A percentile compares a stretch with the other conserved stretches of the same genome.
phyloP scores from a whole-genome alignment of 495 filamentous ascomycete genomes.

The Penicillium robsamsonii region DNA sequence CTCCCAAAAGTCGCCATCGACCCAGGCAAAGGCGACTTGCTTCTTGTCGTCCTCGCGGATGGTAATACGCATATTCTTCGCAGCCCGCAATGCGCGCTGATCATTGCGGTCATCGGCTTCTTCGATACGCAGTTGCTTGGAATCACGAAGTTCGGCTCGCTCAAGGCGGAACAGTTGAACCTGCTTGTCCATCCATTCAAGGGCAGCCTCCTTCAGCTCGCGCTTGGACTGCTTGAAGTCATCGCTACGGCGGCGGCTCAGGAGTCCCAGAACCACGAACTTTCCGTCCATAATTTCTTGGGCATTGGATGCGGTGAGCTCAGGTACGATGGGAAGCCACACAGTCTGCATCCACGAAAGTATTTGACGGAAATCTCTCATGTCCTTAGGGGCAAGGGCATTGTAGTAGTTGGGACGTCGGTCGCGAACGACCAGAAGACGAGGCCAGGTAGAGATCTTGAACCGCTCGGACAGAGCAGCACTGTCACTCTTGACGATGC shows the following conservation, averaged over 20 bases:
- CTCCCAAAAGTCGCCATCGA: constrained; percentile 97
- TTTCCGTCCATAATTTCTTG: constrained; percentile 92
- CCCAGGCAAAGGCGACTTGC: constrained; percentile 96
- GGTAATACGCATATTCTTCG: constrained; percentile 87
- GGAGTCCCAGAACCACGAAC: constrained; percentile 85
- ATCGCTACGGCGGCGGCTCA: constrained; percentile 74
- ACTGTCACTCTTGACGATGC: constrained; percentile 84
- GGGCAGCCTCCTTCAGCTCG: constrained; percentile 91
- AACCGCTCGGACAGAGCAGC: constrained; percentile 69
- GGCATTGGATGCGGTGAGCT: constrained; percentile 87
- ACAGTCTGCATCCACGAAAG: constrained; percentile 92
- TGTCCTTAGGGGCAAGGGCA: constrained; percentile 77
- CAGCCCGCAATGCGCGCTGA: constrained; percentile 77
- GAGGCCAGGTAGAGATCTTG: constrained; percentile 94
- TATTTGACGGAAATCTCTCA: constrained; percentile 79
- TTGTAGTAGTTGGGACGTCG: constrained; percentile 85
- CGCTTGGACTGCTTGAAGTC: constrained; percentile 75
- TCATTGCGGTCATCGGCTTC: constrained; percentile 94
- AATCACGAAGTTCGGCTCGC: constrained; percentile 84
- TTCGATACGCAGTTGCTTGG: constrained; percentile 92
- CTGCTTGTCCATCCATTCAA: constrained; percentile 98
- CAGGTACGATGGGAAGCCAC: constrained; percentile 97
- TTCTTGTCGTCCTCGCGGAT: constrained; percentile 85
- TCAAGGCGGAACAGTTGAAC: constrained; percentile 84
- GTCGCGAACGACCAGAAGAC: constrained; percentile 84